Conservation (phyloP, 495 filamentous ascomycete genomes). For the Aspergillus sclerotioniger region DNA sequence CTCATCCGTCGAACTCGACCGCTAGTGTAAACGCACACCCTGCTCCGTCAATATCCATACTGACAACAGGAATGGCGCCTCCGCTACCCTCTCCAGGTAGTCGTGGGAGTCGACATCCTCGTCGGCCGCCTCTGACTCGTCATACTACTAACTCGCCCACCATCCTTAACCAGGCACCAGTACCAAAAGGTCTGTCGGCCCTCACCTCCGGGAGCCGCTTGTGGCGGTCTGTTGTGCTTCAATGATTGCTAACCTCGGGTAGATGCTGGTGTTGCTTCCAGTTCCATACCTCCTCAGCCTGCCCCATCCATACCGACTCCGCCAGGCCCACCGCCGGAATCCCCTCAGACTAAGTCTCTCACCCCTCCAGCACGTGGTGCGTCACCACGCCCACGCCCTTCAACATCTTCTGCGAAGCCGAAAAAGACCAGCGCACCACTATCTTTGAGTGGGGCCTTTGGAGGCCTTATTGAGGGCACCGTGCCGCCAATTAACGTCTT, state of each 20-base stretch:
- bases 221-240: neutral
- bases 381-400: constrained; percentile 38
- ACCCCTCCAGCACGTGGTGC: constrained; percentile 37
- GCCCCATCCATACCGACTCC: constrained; percentile 37
- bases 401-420: constrained; percentile 30
- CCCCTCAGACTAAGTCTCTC: constrained; percentile 34
- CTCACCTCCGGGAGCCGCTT: neutral
- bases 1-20: constrained; percentile 39
- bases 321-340: constrained; percentile 37
- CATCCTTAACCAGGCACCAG: constrained; percentile 41
- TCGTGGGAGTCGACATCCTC: constrained; percentile 45
- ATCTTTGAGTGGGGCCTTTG: constrained; percentile 36
- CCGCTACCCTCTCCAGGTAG: constrained; percentile 80
- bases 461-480: constrained; percentile 73
- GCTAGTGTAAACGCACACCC: constrained; percentile 25
- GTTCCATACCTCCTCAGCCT: constrained; percentile 26
- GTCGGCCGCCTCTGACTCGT: constrained; percentile 50
- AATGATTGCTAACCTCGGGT: constrained; percentile 18
- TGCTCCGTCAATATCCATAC: constrained; percentile 66
- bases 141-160: constrained; percentile 84
- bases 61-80: constrained; percentile 77
- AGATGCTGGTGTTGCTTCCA: constrained; percentile 31
- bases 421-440: constrained; percentile 44
- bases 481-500: constrained; percentile 97
- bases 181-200: constrained; percentile 29